Percentiles rank a stretch among this genome's conserved stretches.
These are phyloP conservation scores for Saraca asoca DNA, from an alignment of 331 rosid genomes.

Conservation along the genomic window DNA sequence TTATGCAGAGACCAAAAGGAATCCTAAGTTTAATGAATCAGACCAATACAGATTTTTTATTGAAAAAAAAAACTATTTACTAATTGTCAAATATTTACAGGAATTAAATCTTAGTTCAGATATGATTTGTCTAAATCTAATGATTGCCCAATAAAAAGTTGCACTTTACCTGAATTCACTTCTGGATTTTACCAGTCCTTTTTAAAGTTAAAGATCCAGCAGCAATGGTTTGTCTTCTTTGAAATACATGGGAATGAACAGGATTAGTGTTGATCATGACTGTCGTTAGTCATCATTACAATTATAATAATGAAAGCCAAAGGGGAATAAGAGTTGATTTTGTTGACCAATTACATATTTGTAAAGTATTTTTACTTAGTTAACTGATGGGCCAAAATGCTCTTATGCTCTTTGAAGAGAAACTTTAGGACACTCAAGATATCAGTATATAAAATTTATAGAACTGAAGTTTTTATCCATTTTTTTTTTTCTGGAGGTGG, in stretches of 20 bases:
- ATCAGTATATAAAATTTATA: conserved; percentile 21
- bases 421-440: conserved; percentile 26
- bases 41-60: conserved; percentile 1
- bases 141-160: conserved; percentile 10
- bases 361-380: conserved; percentile 18
- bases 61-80: not conserved
- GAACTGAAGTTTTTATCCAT: not conserved
- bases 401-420: conserved; percentile 15
- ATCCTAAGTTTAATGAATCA: conserved; percentile 46
- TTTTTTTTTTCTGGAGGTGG: conserved; percentile 11
- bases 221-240: not conserved
- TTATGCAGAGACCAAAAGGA: conserved; percentile 42
- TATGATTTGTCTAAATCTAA: not conserved
- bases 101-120: not conserved
- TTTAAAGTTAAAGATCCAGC: not conserved
- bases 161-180: conserved; percentile 11
- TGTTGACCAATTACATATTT: conserved; percentile 1
- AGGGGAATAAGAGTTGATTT: conserved; percentile 1
- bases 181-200: conserved; percentile 17
- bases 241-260: conserved; percentile 19
- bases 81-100: not conserved
- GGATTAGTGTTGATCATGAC: conserved; percentile 15
- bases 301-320: conserved; percentile 20
- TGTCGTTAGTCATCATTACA: conserved; percentile 25
- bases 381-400: conserved; percentile 28